Base-by-base conservation (phyloP, 768 basidiomycete genomes). In the Xerocomellus amylosporus region DNA sequence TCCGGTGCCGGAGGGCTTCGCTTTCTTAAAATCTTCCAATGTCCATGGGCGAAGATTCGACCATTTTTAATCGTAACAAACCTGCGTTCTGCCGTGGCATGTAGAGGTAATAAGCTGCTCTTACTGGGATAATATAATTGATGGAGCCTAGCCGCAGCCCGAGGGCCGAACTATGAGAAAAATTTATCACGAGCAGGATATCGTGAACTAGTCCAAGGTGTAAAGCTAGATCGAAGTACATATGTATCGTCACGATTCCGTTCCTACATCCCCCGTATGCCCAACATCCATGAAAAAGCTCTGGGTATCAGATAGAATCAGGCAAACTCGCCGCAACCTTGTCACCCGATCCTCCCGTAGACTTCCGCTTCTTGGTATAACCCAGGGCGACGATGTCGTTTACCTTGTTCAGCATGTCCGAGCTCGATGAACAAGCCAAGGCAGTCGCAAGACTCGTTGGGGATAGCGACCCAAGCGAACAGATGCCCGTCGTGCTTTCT, bases 331-430 rank as follows among this genome's bases (percentile, higher is more conserved):
- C 14, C 14, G 10, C 49, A 47, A 4, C 34, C 4, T 15, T 1
- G 19, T 34, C 31, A 2, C 26, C 14, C 3, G n/a, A 49, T 6
- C 36, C 53, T 22, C 33, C 38, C 20, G 36, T 4, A 3, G 61
- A 60, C 17, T 31, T 26, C 12, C 42, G 46, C 45, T 51, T 54
- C 48, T 68, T 58, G 30, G 61, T 69, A 68, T 75, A 73, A 8
- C 77, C 71, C 50, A 55, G 62, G 20, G 67, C 62, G 30, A 78
- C 63, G 20, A 77, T 74, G 19, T 71, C 65, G 30, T 73, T 71
- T 3, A 78, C 73, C 46, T 58, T 70, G 52, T 47, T 59, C 17
- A 75, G 50, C 49, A 71, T 64, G 15, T 66, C 68, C 33, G 33
- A 42, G 43, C 62, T 71, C 30, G 65, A 49, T 5, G 61, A 53